A percentile compares a stretch with the other conserved stretches of the same genome.
Conservation (phyloP, 2,329 filamentous ascomycete species). For the Epichloe sp. region DNA sequence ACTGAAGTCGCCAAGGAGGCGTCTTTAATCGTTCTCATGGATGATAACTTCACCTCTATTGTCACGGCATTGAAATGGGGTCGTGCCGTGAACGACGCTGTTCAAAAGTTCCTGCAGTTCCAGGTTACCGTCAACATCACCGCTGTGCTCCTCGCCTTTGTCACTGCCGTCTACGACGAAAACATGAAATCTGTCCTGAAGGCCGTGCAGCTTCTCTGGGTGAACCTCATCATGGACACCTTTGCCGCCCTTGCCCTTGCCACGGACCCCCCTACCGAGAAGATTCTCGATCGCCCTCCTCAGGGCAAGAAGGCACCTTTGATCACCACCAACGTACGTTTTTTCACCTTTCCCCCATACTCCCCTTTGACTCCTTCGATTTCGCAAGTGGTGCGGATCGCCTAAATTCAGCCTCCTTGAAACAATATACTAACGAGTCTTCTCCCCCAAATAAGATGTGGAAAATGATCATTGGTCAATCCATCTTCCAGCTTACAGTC, state of each 20-base stretch:
- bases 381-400: too few relatives aligned
- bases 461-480: slow-evolving; percentile 97
- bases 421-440: slow-evolving; percentile 12
- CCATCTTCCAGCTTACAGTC: slow-evolving; percentile 72
- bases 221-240: slow-evolving; percentile 96
- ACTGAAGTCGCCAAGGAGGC: slow-evolving; percentile 79
- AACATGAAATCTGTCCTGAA: slow-evolving; percentile 65
- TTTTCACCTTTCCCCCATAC: slow-evolving; percentile 13
- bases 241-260: slow-evolving; percentile 81
- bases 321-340: slow-evolving; percentile 40
- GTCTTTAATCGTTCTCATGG: slow-evolving; percentile 75
- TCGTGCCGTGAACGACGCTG: slow-evolving; percentile 61
- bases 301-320: slow-evolving; percentile 55
- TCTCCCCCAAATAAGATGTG: slow-evolving; percentile 68
- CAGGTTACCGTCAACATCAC: slow-evolving; percentile 86
- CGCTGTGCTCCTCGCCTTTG: slow-evolving; percentile 74
- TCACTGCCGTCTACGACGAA: slow-evolving; percentile 63
- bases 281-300: slow-evolving; percentile 40
- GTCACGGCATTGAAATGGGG: slow-evolving; percentile 76
- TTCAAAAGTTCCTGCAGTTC: slow-evolving; percentile 65
- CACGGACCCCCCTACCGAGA: slow-evolving; percentile 59
- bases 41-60: slow-evolving; percentile 75
- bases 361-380: too few relatives aligned
- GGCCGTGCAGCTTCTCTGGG: slow-evolving; percentile 87
- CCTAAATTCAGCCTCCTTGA: too few relatives aligned